A percentile compares a stretch with the other conserved stretches of the same genome.
These are phyloP conservation scores for Entonaema liquescens DNA, from an alignment of 495 filamentous ascomycete genomes.

Conservation along the genomic window DNA sequence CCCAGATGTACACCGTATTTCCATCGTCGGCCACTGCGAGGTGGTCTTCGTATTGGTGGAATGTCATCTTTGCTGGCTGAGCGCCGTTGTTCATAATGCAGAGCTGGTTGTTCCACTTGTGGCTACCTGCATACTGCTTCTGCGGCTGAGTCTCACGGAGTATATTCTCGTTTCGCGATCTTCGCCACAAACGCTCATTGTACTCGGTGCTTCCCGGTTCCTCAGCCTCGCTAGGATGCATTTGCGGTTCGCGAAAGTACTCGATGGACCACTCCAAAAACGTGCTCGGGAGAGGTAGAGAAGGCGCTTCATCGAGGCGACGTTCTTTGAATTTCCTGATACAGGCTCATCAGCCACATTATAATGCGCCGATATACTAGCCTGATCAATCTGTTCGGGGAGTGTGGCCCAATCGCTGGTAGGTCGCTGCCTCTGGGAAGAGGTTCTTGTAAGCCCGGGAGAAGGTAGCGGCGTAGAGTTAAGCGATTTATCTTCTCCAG, in stretches of 20 bases:
- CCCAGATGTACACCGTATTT: slow-evolving; percentile 91
- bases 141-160: slow-evolving; percentile 90
- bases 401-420: slow-evolving; percentile 73
- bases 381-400: slow-evolving; percentile 80
- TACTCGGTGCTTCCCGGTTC: slow-evolving; percentile 98
- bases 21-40: slow-evolving; percentile 92
- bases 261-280: slow-evolving; percentile 97
- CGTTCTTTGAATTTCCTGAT: slow-evolving; percentile 74
- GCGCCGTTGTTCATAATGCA: slow-evolving; percentile 85
- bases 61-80: slow-evolving; percentile 90
- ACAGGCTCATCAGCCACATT: slow-evolving; percentile 78
- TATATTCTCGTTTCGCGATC: slow-evolving; percentile 91
- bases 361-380: slow-evolving; percentile 73
- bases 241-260: slow-evolving; percentile 99
- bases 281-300: slow-evolving; percentile 77
- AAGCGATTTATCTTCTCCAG: slow-evolving; percentile 49
- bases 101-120: slow-evolving; percentile 80
- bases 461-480: slow-evolving; percentile 46
- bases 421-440: slow-evolving; percentile 53
- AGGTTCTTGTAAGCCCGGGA: slow-evolving; percentile 54
- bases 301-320: slow-evolving; percentile 61
- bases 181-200: slow-evolving; percentile 91
- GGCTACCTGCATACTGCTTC: slow-evolving; percentile 83
- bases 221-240: slow-evolving; percentile 94
- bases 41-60: slow-evolving; percentile 98